Evolutionary conservation across 805 yeast genomes (phyloP), one percentile per base, ranked within the genome.

Genomic region (Pichia sporocuriosa): DNA sequence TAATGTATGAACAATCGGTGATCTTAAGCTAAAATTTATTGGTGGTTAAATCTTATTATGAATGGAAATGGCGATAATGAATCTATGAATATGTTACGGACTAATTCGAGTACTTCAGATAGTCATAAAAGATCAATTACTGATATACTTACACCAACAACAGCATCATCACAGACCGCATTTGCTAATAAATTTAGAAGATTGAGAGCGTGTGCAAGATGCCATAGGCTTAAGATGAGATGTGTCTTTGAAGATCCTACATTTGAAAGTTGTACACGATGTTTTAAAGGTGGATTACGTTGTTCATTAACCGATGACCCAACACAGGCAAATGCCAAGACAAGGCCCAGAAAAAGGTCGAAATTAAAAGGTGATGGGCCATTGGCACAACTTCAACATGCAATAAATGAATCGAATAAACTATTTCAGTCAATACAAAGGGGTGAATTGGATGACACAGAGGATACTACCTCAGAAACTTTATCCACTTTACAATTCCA

Each of bases 301-400:
- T 74, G 79, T 49, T 73, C 79, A 4, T 63, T 65, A 50, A 70
- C 75, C 32, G 66, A 61, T 30, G 79, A 74, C 50, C 78, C 77
- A n/a, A 70, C 77, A 1, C 39, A 52, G 21, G 66, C 72, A 1
- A 50, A 58, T 23, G 74, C 73, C 1, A 57, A 54, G 33, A 45
- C 61, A 25, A 61, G 70, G 39, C 61, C 63, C 4, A 51, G 65
- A 24, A 63, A 61, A 48, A 62, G 44, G 35, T 42, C 51, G 12
- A 63, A 55, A 37, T 35, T 52, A 5, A 49, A 41, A 26, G 58
- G 59, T 8, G 39, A 43, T 23, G 59, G 61, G 5, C 57, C 60
- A 7, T 37, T 62, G 21, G 54, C 52, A 6, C 46, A 35, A 23
- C 42, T 63, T 17, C 63, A 60, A 37, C 44, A 44, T 10, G 49